phyloP scores from a whole-genome alignment of 225 moss, liverwort and hornwort genomes.

The Ulota crispa region DNA sequence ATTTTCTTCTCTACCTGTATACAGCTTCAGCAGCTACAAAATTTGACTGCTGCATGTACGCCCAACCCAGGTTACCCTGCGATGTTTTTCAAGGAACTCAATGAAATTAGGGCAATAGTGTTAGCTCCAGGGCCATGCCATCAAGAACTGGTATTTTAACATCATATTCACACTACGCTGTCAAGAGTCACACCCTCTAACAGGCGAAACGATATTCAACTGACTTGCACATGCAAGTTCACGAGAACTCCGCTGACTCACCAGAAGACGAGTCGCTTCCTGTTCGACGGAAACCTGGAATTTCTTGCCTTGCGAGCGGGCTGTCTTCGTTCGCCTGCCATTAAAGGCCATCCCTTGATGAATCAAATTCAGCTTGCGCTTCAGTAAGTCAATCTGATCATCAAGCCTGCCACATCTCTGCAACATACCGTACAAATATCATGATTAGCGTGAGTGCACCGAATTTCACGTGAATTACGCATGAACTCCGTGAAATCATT shows the following conservation, averaged over 20 bases:
- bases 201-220: slow-evolving; percentile 13
- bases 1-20: slow-evolving; percentile 36
- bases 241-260: slow-evolving; percentile 39
- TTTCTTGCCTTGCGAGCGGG: slow-evolving; percentile 94
- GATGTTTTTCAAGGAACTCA: background rate
- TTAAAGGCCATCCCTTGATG: slow-evolving; percentile 99
- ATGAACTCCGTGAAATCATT: background rate
- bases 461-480: slow-evolving; percentile 4
- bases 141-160: background rate
- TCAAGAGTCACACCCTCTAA: slow-evolving; percentile 19
- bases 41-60: slow-evolving; percentile 94
- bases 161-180: background rate
- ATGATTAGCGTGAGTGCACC: background rate
- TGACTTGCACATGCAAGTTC: background rate
- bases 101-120: too few relatives aligned
- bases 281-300: slow-evolving; percentile 98
- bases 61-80: slow-evolving; percentile 98
- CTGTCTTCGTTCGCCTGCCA: slow-evolving; percentile 96
- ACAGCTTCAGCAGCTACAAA: slow-evolving; percentile 78
- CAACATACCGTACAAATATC: background rate
- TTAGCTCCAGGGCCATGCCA: background rate
- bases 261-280: slow-evolving; percentile 92
- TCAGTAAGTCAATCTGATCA: slow-evolving; percentile 83
- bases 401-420: slow-evolving; percentile 93
- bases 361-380: slow-evolving; percentile 91